phyloP scores from a whole-genome alignment of 345 rosid species.

The Gossypium raimondii region DNA sequence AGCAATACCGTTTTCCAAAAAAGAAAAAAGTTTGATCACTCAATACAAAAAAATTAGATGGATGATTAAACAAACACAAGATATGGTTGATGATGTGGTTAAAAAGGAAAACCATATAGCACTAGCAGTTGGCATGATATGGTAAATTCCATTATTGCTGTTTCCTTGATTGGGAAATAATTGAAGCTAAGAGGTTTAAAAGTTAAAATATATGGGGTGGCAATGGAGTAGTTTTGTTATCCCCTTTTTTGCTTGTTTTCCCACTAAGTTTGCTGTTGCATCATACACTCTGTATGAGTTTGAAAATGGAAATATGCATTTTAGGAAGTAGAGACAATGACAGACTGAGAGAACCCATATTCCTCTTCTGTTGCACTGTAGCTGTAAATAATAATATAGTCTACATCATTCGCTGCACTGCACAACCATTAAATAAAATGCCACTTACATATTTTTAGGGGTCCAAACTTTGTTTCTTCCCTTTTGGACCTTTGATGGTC shows the following conservation, averaged over 20 bases:
- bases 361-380: conserved; percentile 6
- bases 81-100: not conserved
- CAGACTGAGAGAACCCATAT: conserved; percentile 6
- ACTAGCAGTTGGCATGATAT: not conserved
- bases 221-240: not conserved
- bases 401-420: not conserved
- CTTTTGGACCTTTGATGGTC: too few species aligned
- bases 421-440: not conserved
- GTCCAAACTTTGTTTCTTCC: conserved; percentile 7
- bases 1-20: not conserved
- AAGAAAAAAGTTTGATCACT: not conserved
- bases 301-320: not conserved
- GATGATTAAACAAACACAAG: not conserved
- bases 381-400: not conserved
- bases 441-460: not conserved
- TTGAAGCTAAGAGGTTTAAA: not conserved
- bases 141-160: not conserved
- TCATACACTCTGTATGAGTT: not conserved
- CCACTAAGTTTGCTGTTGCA: not conserved
- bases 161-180: not conserved
- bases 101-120: not conserved
- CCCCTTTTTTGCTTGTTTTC: not conserved
- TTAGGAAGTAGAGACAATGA: not conserved
- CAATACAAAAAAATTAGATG: not conserved
- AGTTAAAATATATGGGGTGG: not conserved